Conservation (phyloP, 305 asterid genomes). For the Fraxinus nigra region DNA sequence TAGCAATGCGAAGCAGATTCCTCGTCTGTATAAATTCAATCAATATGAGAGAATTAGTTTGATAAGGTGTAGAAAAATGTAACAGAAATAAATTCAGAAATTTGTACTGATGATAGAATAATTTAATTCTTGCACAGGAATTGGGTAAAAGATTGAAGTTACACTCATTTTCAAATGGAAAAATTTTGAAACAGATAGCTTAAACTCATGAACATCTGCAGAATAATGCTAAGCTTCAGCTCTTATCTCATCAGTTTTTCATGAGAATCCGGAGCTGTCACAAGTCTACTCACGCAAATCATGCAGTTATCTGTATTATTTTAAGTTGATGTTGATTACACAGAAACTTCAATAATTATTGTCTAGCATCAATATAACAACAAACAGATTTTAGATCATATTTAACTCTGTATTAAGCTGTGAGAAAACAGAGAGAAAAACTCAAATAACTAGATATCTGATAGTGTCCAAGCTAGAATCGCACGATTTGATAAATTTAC, state of each 20-base stretch:
- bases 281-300: not conserved
- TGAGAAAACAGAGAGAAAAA: not conserved
- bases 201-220: not conserved
- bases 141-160: constrained; percentile 12
- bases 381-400: not conserved
- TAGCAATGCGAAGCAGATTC: constrained; percentile 91
- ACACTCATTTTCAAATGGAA: constrained; percentile 9
- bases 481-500: not conserved
- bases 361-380: not conserved
- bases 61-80: not conserved
- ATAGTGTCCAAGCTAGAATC: not conserved
- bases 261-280: not conserved
- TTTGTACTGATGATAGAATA: not conserved
- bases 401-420: not conserved
- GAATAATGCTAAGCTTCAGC: not conserved
- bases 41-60: constrained; percentile 19
- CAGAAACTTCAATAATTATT: not conserved
- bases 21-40: constrained; percentile 60
- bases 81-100: not conserved
- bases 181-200: constrained; percentile 7
- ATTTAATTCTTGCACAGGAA: not conserved
- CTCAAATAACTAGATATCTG: not conserved
- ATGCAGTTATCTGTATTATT: not conserved
- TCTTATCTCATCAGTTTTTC: not conserved
- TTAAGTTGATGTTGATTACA: not conserved